Evolutionary conservation across 2,329 filamentous ascomycete species (phyloP).

Genomic region (Nakataea oryzae): DNA sequence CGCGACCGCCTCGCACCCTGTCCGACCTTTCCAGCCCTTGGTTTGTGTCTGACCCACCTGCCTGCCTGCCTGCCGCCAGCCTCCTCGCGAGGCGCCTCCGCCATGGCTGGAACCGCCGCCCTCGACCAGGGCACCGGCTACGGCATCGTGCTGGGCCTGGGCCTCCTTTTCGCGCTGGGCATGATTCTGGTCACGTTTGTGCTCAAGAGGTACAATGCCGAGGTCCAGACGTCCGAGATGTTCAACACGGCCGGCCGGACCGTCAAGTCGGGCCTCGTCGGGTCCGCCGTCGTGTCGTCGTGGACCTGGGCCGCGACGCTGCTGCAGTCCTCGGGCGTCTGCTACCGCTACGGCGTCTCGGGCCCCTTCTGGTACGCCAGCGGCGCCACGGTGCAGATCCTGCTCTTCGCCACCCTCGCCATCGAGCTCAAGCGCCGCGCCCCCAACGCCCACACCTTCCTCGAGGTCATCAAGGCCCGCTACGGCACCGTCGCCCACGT

Average conservation of each 20-base stretch:
- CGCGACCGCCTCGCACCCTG: too few relatives aligned
- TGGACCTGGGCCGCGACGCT: conserved; percentile 91
- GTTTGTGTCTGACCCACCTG: background rate
- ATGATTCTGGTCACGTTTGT: conserved; percentile 27
- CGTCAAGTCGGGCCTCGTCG: conserved; percentile 81
- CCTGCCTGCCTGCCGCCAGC: too few relatives aligned
- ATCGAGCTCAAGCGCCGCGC: conserved; percentile 83
- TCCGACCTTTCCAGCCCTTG: background rate
- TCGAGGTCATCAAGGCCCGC: conserved; percentile 72
- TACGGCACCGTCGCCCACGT: conserved; percentile 64
- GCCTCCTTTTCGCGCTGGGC: conserved; percentile 58
- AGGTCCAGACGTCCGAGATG: conserved; percentile 84
- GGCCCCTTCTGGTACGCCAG: conserved; percentile 52
- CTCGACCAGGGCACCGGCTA: conserved; percentile 59
- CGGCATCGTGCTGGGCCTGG: conserved; percentile 66
- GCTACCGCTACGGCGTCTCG: conserved; percentile 65
- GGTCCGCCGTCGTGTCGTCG: conserved; percentile 80
- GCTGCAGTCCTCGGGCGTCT: conserved; percentile 69
- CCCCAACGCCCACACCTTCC: conserved; percentile 77
- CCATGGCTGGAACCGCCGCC: conserved; percentile 20
- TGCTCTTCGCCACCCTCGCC: conserved; percentile 81
- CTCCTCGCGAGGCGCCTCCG: conserved; percentile 4
- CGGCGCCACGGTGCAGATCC: conserved; percentile 75
- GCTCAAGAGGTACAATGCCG: conserved; percentile 32
- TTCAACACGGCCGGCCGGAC: conserved; percentile 83